Conservation (phyloP, 306 rosid genomes). For the Vigna reflexopilosa region DNA sequence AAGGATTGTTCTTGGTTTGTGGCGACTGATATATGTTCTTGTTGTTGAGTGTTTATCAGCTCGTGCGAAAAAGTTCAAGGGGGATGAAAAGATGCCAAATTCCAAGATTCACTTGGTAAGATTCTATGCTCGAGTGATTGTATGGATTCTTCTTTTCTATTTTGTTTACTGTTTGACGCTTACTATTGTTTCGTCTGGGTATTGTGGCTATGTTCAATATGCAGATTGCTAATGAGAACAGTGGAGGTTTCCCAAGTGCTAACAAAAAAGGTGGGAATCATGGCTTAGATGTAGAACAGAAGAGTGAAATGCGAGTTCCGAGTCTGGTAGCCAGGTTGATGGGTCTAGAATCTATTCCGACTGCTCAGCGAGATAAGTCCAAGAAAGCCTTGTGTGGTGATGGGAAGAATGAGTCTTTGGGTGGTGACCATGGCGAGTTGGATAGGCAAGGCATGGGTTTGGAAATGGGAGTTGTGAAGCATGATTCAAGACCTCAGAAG, state of each 20-base stretch:
- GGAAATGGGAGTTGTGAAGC: slow-evolving; percentile 60
- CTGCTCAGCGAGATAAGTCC: slow-evolving; percentile 57
- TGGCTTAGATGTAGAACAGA: slow-evolving; percentile 53
- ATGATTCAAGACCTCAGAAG: slow-evolving; percentile 86
- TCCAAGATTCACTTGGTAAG: slow-evolving; percentile 82
- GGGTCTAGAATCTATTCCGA: slow-evolving; percentile 90
- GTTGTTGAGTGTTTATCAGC: slow-evolving; percentile 53
- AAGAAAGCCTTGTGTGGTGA: slow-evolving; percentile 59
- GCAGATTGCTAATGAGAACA: slow-evolving; percentile 89
- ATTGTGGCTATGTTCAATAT: slow-evolving; percentile 33
- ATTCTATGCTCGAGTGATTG: neutral
- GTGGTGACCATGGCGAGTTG: slow-evolving; percentile 39
- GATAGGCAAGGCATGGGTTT: slow-evolving; percentile 53
- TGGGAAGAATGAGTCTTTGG: slow-evolving; percentile 40
- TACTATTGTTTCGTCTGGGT: slow-evolving; percentile 8
- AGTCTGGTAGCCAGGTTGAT: slow-evolving; percentile 86
- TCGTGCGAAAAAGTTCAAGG: slow-evolving; percentile 71
- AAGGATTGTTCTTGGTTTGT: slow-evolving; percentile 4
- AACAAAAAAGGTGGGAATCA: slow-evolving; percentile 59
- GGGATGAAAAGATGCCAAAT: slow-evolving; percentile 76
- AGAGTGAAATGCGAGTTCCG: slow-evolving; percentile 71
- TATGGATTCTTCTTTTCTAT: neutral
- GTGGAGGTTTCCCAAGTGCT: slow-evolving; percentile 76
- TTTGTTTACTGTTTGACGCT: slow-evolving; percentile 19
- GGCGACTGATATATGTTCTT: slow-evolving; percentile 37